Conservation (phyloP, 441 rosid genomes). For the Populus trichocarpa region DNA sequence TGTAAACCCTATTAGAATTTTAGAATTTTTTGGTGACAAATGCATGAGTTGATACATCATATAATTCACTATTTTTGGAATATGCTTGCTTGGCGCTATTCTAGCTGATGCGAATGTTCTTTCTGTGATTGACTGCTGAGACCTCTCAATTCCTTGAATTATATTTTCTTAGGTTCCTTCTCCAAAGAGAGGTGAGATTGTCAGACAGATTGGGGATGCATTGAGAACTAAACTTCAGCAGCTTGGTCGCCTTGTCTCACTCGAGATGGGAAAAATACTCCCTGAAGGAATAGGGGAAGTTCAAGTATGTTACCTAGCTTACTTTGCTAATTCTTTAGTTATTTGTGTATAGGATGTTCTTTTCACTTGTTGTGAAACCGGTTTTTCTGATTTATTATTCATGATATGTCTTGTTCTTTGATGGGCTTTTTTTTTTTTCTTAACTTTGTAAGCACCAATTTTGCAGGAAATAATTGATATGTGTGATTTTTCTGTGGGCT, state of each 20-base stretch:
- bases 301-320: slow-evolving; percentile 47
- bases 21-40: not conserved
- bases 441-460: slow-evolving; percentile 5
- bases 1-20: not conserved
- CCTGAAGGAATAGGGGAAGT: slow-evolving; percentile 99
- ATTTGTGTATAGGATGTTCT: not conserved
- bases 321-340: not conserved
- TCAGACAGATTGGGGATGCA: slow-evolving; percentile 94
- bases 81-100: not conserved
- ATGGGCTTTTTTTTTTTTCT: too few relatives aligned
- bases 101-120: not conserved
- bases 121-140: not conserved
- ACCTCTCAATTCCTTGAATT: not conserved
- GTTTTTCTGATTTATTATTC: not conserved
- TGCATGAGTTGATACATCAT: not conserved
- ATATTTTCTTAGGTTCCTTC: slow-evolving; percentile 68
- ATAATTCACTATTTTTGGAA: not conserved
- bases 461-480: slow-evolving; percentile 95
- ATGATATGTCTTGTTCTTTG: not conserved
- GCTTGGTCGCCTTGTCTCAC: slow-evolving; percentile 84
- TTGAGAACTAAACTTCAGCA: slow-evolving; percentile 69
- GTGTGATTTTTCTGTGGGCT: slow-evolving; percentile 97
- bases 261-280: slow-evolving; percentile 97
- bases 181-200: slow-evolving; percentile 96
- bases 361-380: not conserved